A percentile compares a stretch with the other conserved stretches of the same genome.
Conservation (phyloP, 371 early-diverging fungal species). For the Blastocladiella emersonii region DNA sequence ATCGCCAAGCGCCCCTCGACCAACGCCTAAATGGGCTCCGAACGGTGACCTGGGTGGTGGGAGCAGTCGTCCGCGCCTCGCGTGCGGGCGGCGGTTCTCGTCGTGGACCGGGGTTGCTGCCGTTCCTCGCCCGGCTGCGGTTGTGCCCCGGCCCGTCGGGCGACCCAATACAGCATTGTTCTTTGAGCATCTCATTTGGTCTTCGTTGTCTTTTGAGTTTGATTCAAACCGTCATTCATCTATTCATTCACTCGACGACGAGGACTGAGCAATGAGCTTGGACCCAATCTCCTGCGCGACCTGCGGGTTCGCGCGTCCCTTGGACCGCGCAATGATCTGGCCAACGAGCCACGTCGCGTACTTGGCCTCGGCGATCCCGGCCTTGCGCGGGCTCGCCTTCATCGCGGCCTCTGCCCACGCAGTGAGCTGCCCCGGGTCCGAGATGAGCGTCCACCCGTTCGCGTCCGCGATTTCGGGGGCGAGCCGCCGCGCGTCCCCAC, state of each 20-base stretch:
- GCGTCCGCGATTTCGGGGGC: constrained; percentile 45
- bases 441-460: constrained; percentile 53
- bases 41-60: too few relatives aligned
- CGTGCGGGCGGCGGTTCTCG: too few relatives aligned
- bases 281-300: background rate
- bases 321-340: background rate
- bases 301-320: background rate
- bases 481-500: constrained; percentile 31
- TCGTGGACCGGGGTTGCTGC: too few relatives aligned
- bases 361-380: background rate
- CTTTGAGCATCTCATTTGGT: too few relatives aligned
- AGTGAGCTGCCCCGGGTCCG: constrained; percentile 30
- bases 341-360: background rate
- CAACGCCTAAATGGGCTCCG: constrained; percentile 63
- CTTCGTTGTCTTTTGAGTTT: too few relatives aligned
- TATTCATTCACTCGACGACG: too few relatives aligned
- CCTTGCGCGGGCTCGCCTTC: background rate
- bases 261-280: too few relatives aligned
- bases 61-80: too few relatives aligned
- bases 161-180: too few relatives aligned
- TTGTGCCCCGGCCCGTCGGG: too few relatives aligned
- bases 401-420: background rate
- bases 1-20: constrained; percentile 86
- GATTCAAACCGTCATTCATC: too few relatives aligned
- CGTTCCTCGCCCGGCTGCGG: too few relatives aligned